These are phyloP conservation scores for Ophiostoma perfectum DNA, from an alignment of 2,329 filamentous ascomycete species.

Conservation along the genomic window DNA sequence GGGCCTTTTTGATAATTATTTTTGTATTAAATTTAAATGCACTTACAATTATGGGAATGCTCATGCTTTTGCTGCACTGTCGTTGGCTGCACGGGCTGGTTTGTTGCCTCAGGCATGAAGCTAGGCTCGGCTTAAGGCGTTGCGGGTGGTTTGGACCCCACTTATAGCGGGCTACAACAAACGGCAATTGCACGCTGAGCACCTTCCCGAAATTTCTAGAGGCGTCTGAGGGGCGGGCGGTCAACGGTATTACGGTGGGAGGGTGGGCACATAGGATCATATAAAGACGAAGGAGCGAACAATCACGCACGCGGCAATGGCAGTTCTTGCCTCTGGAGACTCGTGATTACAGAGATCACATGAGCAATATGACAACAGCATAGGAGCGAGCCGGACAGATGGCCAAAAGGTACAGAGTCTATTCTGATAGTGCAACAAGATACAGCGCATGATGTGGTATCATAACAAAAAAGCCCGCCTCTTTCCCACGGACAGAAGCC, in stretches of 20 bases:
- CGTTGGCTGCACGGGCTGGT: constrained; percentile 18
- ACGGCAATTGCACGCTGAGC: background rate
- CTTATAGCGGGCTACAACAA: background rate
- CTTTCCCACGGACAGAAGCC: background rate
- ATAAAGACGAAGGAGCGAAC: background rate
- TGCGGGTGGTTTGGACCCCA: background rate
- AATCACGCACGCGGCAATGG: background rate
- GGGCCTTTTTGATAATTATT: constrained; percentile 1
- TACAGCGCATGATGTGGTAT: constrained; percentile 18
- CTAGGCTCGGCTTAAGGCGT: constrained; percentile 21
- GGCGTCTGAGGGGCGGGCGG: constrained; percentile 12
- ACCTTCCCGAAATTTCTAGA: constrained; percentile 21
- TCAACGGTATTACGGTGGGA: background rate
- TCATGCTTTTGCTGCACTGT: constrained; percentile 21
- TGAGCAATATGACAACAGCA: background rate
- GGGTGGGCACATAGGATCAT: background rate
- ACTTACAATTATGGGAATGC: constrained; percentile 7
- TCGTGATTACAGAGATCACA: background rate
- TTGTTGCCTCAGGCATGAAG: constrained; percentile 21
- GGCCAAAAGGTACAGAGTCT: background rate
- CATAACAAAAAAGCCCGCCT: constrained; percentile 11
- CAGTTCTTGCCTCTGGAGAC: background rate
- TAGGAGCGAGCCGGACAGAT: too few relatives aligned
- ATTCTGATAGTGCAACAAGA: background rate
- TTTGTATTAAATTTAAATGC: constrained; percentile 17